Base-by-base conservation (phyloP, 805 yeast genomes). In the Saturnispora dispora region DNA sequence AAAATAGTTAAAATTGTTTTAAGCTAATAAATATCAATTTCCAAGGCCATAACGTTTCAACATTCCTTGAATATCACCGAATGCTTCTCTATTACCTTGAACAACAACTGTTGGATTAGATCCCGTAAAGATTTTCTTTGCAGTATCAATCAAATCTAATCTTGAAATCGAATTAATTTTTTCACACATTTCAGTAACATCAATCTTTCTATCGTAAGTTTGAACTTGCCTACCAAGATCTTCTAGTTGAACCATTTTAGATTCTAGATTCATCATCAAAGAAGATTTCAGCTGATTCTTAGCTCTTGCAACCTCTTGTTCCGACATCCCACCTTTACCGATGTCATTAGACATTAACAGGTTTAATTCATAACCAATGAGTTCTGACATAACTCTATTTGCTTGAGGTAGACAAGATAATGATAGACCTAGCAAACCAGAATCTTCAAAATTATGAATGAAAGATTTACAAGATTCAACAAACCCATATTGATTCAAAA, bases 161-260 rank as follows among this genome's bases (percentile, higher is more conserved):
- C 81, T 75, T 0, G 87, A 77, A 55, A 93, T 76, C 10, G 65
- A 63, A 53, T 85, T 89, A 55, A 93, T 88, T 60, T 81, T 81
- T 6, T 67, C 71, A 52, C 91, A 83, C 95, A 91, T 89, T 60
- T 89, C 96, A 33, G 73, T 70, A 8, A 88, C 83, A 13, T 86
- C 80, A 8, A 90, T 77, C 57, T 85, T 79, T 57, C 77, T 77
- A 42, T 88, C 88, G 63, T 85, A 88, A 45, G 87, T 79, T 67
- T 87, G 96, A 25, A 93, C 81, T 67, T 93, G 99, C 67, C 98
- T 81, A 13, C 98, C 98, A 69, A 90, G 74, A 62, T 93, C 99
- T 68, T 93, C 99, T 51, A 93, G 72, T 62, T 88, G 90, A n/a
- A 95, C 95, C 74, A 91, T 76, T 64, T 86, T 88, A 57, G 93